Evolutionary conservation across 2,329 filamentous ascomycete genomes (phyloP).

Genomic region (Atkinsonella hypoxylon): DNA sequence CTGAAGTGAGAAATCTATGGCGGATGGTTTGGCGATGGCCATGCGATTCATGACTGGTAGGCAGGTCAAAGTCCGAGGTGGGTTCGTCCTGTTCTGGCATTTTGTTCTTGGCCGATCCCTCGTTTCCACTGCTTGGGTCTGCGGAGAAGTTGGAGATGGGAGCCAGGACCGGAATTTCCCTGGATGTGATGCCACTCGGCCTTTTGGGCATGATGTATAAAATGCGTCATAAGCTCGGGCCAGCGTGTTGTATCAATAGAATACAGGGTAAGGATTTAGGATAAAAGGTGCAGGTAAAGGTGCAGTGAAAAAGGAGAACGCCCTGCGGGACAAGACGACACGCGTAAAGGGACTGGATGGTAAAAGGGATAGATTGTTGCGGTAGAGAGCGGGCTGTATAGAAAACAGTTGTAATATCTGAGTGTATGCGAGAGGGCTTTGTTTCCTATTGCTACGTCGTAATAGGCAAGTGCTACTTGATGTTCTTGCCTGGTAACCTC

Average conservation of each 20-base stretch:
- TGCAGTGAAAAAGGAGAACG: too few species aligned
- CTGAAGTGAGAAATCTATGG: constrained; percentile 28
- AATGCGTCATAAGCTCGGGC: background rate
- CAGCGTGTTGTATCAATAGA: background rate
- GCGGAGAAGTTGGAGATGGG: background rate
- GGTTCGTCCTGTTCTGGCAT: background rate
- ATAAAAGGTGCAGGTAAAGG: too few species aligned
- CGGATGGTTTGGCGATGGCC: constrained; percentile 10
- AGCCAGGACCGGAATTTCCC: background rate
- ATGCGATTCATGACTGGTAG: constrained; percentile 6
- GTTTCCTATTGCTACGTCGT: too few species aligned
- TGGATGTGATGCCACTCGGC: background rate
- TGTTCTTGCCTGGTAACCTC: too few species aligned
- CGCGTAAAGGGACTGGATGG: too few species aligned
- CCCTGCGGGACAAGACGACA: too few species aligned
- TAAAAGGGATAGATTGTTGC: too few species aligned
- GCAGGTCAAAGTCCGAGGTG: background rate
- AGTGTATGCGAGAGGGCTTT: too few species aligned
- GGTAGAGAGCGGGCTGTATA: too few species aligned
- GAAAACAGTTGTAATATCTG: too few species aligned
- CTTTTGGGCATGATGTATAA: background rate
- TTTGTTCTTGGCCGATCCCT: background rate
- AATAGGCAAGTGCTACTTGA: too few species aligned
- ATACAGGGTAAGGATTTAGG: too few species aligned
- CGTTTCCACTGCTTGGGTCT: background rate